phyloP scores from a whole-genome alignment of 495 filamentous ascomycete species.

The Penicillium coprophilum region DNA sequence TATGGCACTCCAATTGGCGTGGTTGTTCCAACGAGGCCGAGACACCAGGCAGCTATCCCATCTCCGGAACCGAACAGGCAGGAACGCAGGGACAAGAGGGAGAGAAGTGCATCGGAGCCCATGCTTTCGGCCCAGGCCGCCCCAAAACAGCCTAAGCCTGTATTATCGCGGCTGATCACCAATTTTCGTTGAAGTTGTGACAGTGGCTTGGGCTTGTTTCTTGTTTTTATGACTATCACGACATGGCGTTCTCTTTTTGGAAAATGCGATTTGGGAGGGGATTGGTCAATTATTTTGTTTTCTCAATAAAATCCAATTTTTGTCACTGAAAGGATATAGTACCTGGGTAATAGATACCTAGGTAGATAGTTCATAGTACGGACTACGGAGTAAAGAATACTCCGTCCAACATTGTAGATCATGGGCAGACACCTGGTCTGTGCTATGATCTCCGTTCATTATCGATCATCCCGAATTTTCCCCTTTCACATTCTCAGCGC shows the following conservation, averaged over 20 bases:
- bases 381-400: no score
- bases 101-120: slow-evolving; percentile 28
- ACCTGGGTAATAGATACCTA: no score
- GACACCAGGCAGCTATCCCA: slow-evolving; percentile 19
- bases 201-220: slow-evolving; percentile 13
- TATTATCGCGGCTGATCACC: slow-evolving; percentile 42
- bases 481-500: slow-evolving; percentile 12
- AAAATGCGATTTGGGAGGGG: neutral
- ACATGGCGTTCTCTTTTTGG: neutral
- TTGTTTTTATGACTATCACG: slow-evolving; percentile 16
- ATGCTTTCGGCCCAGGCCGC: slow-evolving; percentile 15
- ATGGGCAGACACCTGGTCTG: neutral
- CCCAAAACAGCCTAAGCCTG: slow-evolving; percentile 36
- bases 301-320: neutral
- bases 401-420: no score
- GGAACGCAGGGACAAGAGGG: slow-evolving; percentile 11
- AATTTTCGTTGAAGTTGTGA: slow-evolving; percentile 30
- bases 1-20: neutral
- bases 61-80: slow-evolving; percentile 2
- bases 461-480: slow-evolving; percentile 15
- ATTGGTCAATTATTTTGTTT: neutral
- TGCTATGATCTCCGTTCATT: neutral
- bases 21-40: slow-evolving; percentile 3
- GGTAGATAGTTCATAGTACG: neutral
- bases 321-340: no score